phyloP scores from a whole-genome alignment of 2,329 filamentous ascomycete species.

The Ilyonectria mors-panacis region DNA sequence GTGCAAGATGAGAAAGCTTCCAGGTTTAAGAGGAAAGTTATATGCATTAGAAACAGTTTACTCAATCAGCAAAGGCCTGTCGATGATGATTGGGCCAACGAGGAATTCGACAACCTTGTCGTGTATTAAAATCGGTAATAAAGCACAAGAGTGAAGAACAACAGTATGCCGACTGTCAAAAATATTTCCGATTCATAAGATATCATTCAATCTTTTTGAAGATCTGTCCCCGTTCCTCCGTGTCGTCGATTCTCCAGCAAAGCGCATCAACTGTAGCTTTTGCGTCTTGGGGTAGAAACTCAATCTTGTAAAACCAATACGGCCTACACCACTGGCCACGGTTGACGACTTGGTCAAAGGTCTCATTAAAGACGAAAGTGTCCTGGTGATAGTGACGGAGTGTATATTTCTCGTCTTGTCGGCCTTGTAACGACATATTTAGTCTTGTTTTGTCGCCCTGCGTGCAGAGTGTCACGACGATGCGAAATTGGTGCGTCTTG shows the following conservation, averaged over 20 bases:
- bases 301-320: constrained; percentile 7
- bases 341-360: constrained; percentile 1
- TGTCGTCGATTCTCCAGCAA: constrained; percentile 4
- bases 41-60: too few relatives aligned
- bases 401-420: neutral
- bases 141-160: too few relatives aligned
- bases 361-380: neutral
- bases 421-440: neutral
- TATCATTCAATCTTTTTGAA: neutral
- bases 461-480: neutral
- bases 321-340: constrained; percentile 3
- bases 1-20: too few relatives aligned
- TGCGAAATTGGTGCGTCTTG: neutral
- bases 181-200: too few relatives aligned
- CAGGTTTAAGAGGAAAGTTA: too few relatives aligned
- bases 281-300: neutral
- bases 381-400: neutral
- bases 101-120: too few relatives aligned
- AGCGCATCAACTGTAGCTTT: neutral
- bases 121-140: too few relatives aligned
- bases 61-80: too few relatives aligned
- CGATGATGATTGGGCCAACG: too few relatives aligned
- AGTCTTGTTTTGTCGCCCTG: neutral
- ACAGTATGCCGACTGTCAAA: too few relatives aligned
- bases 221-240: constrained; percentile 6